These are phyloP conservation scores for Blastomyces silverae DNA, from an alignment of 2,329 filamentous ascomycete species.

Conservation along the genomic window DNA sequence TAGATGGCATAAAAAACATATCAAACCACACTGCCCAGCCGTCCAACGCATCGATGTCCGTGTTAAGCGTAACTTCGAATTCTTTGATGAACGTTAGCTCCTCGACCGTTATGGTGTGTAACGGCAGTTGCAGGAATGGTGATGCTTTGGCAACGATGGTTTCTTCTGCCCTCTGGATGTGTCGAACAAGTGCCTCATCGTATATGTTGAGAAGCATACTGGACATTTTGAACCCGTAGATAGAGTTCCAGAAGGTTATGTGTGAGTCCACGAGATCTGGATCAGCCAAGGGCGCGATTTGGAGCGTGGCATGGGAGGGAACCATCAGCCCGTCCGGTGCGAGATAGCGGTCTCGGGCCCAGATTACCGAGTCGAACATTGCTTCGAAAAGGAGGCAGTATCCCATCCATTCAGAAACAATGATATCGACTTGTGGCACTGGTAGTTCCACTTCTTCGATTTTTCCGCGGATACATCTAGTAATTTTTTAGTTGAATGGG, in stretches of 20 bases:
- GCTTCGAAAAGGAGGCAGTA: slow-evolving; percentile 90
- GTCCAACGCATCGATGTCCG: slow-evolving; percentile 64
- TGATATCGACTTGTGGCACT: slow-evolving; percentile 78
- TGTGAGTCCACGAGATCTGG: slow-evolving; percentile 69
- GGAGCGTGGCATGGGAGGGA: slow-evolving; percentile 76
- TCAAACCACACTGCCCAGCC: slow-evolving; percentile 93
- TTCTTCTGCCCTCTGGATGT: slow-evolving; percentile 51
- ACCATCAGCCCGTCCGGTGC: slow-evolving; percentile 73
- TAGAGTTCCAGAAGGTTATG: slow-evolving; percentile 78
- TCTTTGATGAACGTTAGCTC: slow-evolving; percentile 69
- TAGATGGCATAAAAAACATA: slow-evolving; percentile 71
- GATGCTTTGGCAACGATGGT: slow-evolving; percentile 49
- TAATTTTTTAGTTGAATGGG: slow-evolving; percentile 14
- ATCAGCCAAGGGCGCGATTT: slow-evolving; percentile 73
- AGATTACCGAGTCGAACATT: slow-evolving; percentile 90
- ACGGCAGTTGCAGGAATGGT: slow-evolving; percentile 67
- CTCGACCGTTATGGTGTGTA: slow-evolving; percentile 63
- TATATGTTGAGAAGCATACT: slow-evolving; percentile 79
- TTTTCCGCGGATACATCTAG: slow-evolving; percentile 65
- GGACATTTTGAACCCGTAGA: slow-evolving; percentile 93
- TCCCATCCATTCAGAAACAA: slow-evolving; percentile 97
- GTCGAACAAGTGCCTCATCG: slow-evolving; percentile 70
- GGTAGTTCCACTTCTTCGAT: slow-evolving; percentile 80
- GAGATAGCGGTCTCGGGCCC: slow-evolving; percentile 79
- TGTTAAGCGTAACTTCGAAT: slow-evolving; percentile 57